These are phyloP conservation scores for Metschnikowia kunwiensis DNA, from an alignment of 805 yeast genomes.

Conservation along the genomic window DNA sequence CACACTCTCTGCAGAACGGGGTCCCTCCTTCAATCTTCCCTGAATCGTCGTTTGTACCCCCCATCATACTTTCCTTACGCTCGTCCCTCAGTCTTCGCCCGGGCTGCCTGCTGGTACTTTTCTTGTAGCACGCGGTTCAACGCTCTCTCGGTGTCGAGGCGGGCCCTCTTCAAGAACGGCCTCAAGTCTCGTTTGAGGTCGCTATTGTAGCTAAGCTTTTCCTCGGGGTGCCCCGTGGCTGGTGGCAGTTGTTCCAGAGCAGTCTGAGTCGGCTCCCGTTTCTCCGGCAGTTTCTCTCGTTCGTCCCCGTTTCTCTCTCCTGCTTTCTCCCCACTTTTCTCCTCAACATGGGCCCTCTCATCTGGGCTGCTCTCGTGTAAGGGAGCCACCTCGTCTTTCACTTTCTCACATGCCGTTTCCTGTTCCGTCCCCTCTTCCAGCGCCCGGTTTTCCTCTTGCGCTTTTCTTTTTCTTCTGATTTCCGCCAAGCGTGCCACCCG, in stretches of 20 bases:
- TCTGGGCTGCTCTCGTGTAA: background rate
- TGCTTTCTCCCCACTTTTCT: background rate
- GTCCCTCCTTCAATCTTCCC: too few relatives aligned
- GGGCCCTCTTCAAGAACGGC: slow-evolving; percentile 26
- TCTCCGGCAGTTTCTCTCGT: too few relatives aligned
- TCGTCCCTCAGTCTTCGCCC: slow-evolving; percentile 3
- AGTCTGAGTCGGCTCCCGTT: too few relatives aligned
- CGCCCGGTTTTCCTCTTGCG: too few relatives aligned
- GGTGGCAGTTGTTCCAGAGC: too few relatives aligned
- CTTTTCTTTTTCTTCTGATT: slow-evolving; percentile 15
- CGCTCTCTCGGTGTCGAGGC: slow-evolving; percentile 26
- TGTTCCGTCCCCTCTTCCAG: too few relatives aligned
- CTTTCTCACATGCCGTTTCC: background rate
- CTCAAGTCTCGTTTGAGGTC: slow-evolving; percentile 33
- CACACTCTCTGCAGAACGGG: too few relatives aligned
- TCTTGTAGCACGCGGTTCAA: slow-evolving; percentile 26
- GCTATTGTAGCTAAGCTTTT: slow-evolving; percentile 20
- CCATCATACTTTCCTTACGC: too few relatives aligned
- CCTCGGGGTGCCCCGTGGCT: background rate
- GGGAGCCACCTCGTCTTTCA: background rate
- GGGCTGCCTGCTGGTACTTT: slow-evolving; percentile 17
- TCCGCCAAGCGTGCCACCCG: slow-evolving; percentile 20
- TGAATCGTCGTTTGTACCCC: too few relatives aligned
- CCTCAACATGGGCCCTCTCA: background rate
- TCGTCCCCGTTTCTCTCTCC: too few relatives aligned